Evolutionary conservation across 2,329 filamentous ascomycete genomes (phyloP), one percentile per base, ranked within the genome.

Genomic region (Neonectria magnoliae): DNA sequence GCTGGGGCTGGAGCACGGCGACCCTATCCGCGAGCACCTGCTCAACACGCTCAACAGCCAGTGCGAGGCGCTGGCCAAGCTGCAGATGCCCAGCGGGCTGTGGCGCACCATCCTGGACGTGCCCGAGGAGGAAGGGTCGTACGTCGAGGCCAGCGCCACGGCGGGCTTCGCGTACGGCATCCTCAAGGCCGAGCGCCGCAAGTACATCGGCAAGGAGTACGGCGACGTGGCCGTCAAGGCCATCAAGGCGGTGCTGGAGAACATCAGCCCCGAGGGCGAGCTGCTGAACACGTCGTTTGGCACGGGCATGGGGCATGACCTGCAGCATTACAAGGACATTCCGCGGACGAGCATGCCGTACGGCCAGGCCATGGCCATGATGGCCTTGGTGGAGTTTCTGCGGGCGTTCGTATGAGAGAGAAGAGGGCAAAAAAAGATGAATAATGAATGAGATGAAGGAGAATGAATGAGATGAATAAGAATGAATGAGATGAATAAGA

Each of bases 321-420:
- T 94, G 74, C 87, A 94, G 79, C 91, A 93, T 76, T 94, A 95
- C 75, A 90, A 91, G 77, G 87, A 92, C 67, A 94, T 95, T 62
- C 85, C 89, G 2, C 79, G 90, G 66, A 95, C 92, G 2, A 91
- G 90, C 71, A 95, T 94, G 92, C 92, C 92, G 7, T 94, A 94
- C 72, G 92, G 92, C 0, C 92, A 94, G 77, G 91, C 91, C 0
- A 94, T 94, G 92, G 92, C 91, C 0, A 93, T 94, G 67, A 93
- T 94, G 89, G 89, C 91, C 0, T 76, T 94, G 68, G 91, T 91
- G 0, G 92, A 95, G 79, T 92, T 91, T 71, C 75, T 92, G 77
- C 83, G 91, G 52, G 84, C 84, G 33, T 78, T 71, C 67, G 66
- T 72, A 50, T 74, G 73, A 20, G 31, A 16, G 22, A 5, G 22